Conservation (phyloP, 768 basidiomycete genomes). For the Kwoniella europaea region DNA sequence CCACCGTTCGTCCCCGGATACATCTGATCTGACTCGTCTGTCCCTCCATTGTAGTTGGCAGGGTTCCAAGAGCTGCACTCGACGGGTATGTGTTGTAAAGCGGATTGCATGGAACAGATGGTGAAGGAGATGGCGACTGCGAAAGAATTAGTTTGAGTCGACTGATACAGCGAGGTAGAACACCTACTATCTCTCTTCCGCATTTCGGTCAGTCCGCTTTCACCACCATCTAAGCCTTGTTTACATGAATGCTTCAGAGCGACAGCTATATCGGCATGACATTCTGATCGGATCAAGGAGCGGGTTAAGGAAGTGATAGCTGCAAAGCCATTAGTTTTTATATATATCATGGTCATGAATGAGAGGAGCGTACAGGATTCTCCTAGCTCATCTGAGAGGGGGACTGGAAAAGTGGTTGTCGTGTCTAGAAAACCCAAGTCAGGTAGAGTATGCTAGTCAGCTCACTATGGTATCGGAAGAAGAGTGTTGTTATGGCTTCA, state of each 20-base stretch:
- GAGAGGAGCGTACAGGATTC: too few relatives aligned
- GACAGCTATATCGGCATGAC: conserved; percentile 31
- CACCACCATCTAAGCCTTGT: background rate
- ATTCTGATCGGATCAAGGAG: conserved; percentile 21
- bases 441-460: too few relatives aligned
- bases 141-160: too few relatives aligned
- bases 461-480: too few relatives aligned
- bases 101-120: conserved; percentile 50
- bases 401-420: too few relatives aligned
- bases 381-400: too few relatives aligned
- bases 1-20: background rate
- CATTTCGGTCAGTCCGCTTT: conserved; percentile 12
- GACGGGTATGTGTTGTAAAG: conserved; percentile 42
- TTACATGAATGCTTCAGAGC: conserved; percentile 12
- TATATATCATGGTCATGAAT: background rate
- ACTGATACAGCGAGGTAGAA: background rate
- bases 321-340: background rate
- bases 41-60: background rate
- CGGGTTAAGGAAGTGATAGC: conserved; percentile 14
- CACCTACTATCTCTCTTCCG: conserved; percentile 31
- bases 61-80: conserved; percentile 46
- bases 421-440: too few relatives aligned
- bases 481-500: too few relatives aligned
- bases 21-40: too few relatives aligned
- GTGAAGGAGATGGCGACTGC: conserved; percentile 54